Evolutionary conservation across 106 monocot species (phyloP), one percentile per base, ranked within the genome.

Genomic region (Ottelia alismoides): DNA sequence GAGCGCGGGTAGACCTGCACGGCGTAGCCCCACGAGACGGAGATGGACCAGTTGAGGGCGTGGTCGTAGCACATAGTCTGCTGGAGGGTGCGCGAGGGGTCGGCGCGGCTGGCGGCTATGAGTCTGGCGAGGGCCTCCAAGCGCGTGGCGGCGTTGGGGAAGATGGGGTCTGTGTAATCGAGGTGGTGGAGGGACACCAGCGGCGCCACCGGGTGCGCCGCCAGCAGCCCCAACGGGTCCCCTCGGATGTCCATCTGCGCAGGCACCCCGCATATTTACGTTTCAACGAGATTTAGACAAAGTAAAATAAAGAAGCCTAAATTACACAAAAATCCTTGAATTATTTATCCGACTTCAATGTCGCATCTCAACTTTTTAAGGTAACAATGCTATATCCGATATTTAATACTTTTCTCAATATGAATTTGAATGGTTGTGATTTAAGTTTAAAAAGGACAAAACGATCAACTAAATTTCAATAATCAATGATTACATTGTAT

Each of bases 121-220:
- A 93, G 59, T n/a, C 70, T 35, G 23, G 58, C 52, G 21, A 87
- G 24, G 1, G 80, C 65, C 14, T 75, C 80, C 14, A 93, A 26
- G 43, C 70, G 74, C 22, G 53, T 67, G 2, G 21, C 5, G 0
- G 62, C 40, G 16, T 44, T 26, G 4, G 84, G 88, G 35, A 22
- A 53, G 0, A 93, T 74, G 67, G 75, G 74, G 2, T 66, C 20
- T 7, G 88, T 56, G 56, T 65, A 53, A 53, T 84, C 84, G 7
- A 93, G 58, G 71, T 93, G 93, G 70, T 93, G 93, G 7, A 88
- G 70, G 1, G 93, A 75, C 16, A 93, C 67, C n/a, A 93, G 67
- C 2, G 87, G 80, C 1, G 84, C 72, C n/a, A 81, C 21, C 22
- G 93, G 88, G 72, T 93, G 93, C 0, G 93, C 87, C n/a, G 87